Conservation (phyloP, 1,139 yeast genomes). For the Pichia sp. region DNA sequence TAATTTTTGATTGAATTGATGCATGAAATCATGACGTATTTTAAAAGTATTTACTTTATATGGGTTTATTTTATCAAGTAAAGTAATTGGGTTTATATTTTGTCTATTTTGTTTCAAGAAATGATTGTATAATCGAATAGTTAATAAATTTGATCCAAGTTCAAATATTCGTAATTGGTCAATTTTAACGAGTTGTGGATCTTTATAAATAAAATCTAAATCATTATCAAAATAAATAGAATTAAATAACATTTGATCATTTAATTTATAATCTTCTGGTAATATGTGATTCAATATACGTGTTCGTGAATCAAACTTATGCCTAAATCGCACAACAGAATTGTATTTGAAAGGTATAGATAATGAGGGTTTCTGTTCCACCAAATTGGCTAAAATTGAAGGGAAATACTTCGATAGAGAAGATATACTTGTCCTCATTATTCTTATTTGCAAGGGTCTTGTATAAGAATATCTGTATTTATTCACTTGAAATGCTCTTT, state of each 20-base stretch:
- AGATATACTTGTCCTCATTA: too few species aligned
- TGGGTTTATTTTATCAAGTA: slow-evolving; percentile 5
- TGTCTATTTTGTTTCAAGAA: slow-evolving; percentile 4
- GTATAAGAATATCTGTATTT: too few species aligned
- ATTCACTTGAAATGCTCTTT: too few species aligned
- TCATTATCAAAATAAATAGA: slow-evolving; percentile 15
- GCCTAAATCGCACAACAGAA: slow-evolving; percentile 16
- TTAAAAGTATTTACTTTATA: slow-evolving; percentile 8
- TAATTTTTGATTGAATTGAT: slow-evolving; percentile 13
- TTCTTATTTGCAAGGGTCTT: neutral
- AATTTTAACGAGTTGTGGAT: neutral
- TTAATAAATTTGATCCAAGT: slow-evolving; percentile 10
- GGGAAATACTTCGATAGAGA: too few species aligned
- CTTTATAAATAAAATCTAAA: slow-evolving; percentile 4
- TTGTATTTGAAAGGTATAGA: slow-evolving; percentile 15
- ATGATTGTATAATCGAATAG: slow-evolving; percentile 9
- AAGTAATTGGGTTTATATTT: slow-evolving; percentile 1
- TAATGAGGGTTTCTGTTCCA: slow-evolving; percentile 2
- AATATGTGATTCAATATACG: slow-evolving; percentile 18
- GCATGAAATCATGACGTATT: slow-evolving; percentile 14
- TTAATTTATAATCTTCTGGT: slow-evolving; percentile 20
- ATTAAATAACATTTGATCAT: slow-evolving; percentile 18
- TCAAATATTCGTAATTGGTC: slow-evolving; percentile 8
- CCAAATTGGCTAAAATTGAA: slow-evolving; percentile 5
- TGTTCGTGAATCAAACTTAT: slow-evolving; percentile 21